These are phyloP conservation scores for Capsella bursapastoris DNA, from an alignment of 345 rosid genomes.

Conservation along the genomic window DNA sequence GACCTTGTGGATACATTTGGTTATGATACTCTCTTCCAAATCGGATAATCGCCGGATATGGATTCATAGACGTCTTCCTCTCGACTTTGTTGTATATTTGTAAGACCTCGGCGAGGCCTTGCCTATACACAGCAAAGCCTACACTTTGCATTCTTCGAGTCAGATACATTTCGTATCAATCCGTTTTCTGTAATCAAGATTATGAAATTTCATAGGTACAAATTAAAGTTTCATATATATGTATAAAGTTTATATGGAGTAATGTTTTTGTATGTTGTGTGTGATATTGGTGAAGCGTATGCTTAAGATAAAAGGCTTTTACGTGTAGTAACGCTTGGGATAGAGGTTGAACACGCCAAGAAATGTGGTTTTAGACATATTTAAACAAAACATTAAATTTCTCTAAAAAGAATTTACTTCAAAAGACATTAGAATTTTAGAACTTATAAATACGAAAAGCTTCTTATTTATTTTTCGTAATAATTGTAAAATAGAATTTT, in stretches of 20 bases:
- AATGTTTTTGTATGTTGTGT: conserved; percentile 18
- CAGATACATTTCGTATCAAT: conserved; percentile 28
- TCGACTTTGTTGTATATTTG: conserved; percentile 36
- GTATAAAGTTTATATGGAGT: background rate
- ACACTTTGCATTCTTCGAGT: conserved; percentile 34
- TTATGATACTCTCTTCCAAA: conserved; percentile 33
- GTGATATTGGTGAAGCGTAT: conserved; percentile 40
- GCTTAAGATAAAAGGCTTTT: conserved; percentile 34
- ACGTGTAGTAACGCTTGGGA: conserved; percentile 40
- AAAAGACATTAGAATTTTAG: too few relatives aligned
- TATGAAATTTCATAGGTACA: background rate
- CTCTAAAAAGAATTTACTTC: too few relatives aligned
- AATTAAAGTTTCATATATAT: background rate
- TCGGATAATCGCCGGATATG: conserved; percentile 27
- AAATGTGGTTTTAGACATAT: conserved; percentile 5
- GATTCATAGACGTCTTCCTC: conserved; percentile 25
- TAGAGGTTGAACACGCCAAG: conserved; percentile 46
- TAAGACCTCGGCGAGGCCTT: conserved; percentile 32
- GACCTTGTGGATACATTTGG: conserved; percentile 25
- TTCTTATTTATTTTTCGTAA: too few relatives aligned
- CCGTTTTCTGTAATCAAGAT: conserved; percentile 6
- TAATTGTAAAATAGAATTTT: too few relatives aligned
- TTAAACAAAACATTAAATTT: too few relatives aligned
- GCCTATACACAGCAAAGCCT: conserved; percentile 28
- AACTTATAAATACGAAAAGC: too few relatives aligned